phyloP scores from a whole-genome alignment of 2,329 filamentous ascomycete species.

The Cercospora sp. region DNA sequence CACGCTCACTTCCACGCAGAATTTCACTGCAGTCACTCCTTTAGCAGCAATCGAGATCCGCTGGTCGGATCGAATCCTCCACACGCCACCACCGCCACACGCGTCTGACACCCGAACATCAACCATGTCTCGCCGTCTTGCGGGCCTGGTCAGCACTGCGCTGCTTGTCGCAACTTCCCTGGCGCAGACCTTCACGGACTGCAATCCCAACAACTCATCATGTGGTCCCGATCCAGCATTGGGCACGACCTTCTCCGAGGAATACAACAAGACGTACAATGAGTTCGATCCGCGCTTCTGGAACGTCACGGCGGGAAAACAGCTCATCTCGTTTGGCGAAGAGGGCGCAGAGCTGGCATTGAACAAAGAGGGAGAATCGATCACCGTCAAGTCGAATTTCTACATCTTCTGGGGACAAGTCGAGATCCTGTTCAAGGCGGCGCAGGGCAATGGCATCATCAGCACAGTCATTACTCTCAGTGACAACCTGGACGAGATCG shows the following conservation, averaged over 20 bases:
- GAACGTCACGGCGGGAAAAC: conserved; percentile 62
- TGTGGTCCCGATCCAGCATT: conserved; percentile 74
- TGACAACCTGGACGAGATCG: conserved; percentile 82
- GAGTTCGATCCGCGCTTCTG: conserved; percentile 44
- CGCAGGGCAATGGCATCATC: conserved; percentile 73
- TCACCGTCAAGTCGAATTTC: conserved; percentile 75
- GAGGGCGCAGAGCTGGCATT: conserved; percentile 70
- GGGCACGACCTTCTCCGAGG: conserved; percentile 61
- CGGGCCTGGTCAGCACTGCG: conserved; percentile 26
- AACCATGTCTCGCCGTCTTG: conserved; percentile 28
- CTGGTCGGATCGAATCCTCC: conserved; percentile 21
- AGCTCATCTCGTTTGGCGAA: conserved; percentile 59
- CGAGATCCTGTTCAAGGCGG: conserved; percentile 75
- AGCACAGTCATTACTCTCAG: conserved; percentile 81
- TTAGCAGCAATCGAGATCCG: conserved; percentile 13
- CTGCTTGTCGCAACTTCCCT: conserved; percentile 35
- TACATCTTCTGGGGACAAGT: conserved; percentile 85
- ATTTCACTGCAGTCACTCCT: conserved; percentile 22
- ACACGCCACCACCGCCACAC: conserved; percentile 8
- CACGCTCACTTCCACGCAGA: conserved; percentile 9
- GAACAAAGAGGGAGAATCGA: conserved; percentile 67
- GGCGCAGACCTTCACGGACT: conserved; percentile 75
- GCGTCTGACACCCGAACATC: conserved; percentile 1
- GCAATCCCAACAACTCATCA: conserved; percentile 70
- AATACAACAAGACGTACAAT: conserved; percentile 62